Evolutionary conservation across 495 filamentous ascomycete species (phyloP), one percentile per base, ranked within the genome.

Genomic region (Aspergillus incahuasiensis): DNA sequence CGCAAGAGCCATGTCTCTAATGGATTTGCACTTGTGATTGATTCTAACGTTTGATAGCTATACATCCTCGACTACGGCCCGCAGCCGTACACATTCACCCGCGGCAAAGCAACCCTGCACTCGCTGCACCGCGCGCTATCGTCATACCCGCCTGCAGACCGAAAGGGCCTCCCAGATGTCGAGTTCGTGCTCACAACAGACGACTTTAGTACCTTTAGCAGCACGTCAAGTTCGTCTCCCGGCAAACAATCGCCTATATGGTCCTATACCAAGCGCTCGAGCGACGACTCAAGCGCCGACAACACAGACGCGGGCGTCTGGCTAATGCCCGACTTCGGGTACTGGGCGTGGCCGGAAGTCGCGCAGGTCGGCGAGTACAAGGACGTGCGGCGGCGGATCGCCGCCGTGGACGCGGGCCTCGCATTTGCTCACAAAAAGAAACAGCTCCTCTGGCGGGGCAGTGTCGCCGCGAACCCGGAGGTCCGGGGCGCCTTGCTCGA

Each of bases 291-390:
- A n/a, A n/a, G n/a, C n/a, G n/a, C 66, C 18, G 56, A 58, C 6
- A 75, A 85, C 38, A 60, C 69, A 0, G 67, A 86, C 38, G 61
- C 69, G 0, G 67, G 74, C 12, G 68, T 76, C 48, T 92, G 89
- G 83, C 63, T 89, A 3, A 87, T 92, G 72, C 89, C 89, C 0
- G 87, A 92, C 71, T 92, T 91, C 66, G 80, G 83, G 56, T 89
- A 86, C 74, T 92, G 86, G 85, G 74, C 83, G 1, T 90, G 86
- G 85, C 77, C 83, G 0, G 77, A 86, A 41, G 74, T 81, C 28
- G 32, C 6, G 2, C 74, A 79, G 53, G 75, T 88, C 40, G 80
- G 81, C 5, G 79, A 82, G 7, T 81, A 86, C 50, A 61, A 73
- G 13, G 79, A 81, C 55, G 79, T 84, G 15, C 65, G 71, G 1